Base-by-base conservation (phyloP, 176 grass and related monocot species). In the Ensete ventricosum region DNA sequence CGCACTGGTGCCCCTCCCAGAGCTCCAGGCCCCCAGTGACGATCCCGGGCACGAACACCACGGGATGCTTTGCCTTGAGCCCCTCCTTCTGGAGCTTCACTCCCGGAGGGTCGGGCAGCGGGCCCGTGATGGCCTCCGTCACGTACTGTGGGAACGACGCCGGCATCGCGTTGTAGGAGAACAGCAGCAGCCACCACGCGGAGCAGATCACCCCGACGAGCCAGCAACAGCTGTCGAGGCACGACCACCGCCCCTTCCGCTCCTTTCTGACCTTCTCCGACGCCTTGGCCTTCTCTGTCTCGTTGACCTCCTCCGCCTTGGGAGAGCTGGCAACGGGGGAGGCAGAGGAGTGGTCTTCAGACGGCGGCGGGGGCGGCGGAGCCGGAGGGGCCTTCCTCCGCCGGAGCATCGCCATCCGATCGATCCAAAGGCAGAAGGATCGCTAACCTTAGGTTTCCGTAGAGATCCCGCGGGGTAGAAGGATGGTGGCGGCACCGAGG, bases 131-230 rank as follows among this genome's bases (percentile, higher is more conserved):
- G 9, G 95, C 95, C 81, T 99, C 88, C 20, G 90, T 91, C 70
- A 99, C 95, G 76, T 94, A 99, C 80, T 94, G 90, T 9, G 95
- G 95, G 70, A 99, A 87, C 51, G 95, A 99, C 3, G 95, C 84
- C 49, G 95, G 95, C 95, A 99, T 99, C 26, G 95, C 88, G 89
- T 94, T 99, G 90, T 91, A 99, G 51, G 87, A 83, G 80, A 99
- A 99, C 70, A 99, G 83, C 34, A 94, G 73, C 49, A 99, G 81
- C 95, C 95, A 99, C 95, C 95, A 99, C 17, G 73, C 76, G 5
- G 82, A 99, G 88, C 95, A 99, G 53, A 99, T 86, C 75, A 83
- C 88, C n/a, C 95, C 90, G 3, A 99, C 84, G 48, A 87, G 64
- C 95, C 90, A 99, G 83, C 90, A 99, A 85, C 95, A 99, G 82